phyloP scores from a whole-genome alignment of 2,329 filamentous ascomycete species.

The Tolypocladium cylindrosporum region DNA sequence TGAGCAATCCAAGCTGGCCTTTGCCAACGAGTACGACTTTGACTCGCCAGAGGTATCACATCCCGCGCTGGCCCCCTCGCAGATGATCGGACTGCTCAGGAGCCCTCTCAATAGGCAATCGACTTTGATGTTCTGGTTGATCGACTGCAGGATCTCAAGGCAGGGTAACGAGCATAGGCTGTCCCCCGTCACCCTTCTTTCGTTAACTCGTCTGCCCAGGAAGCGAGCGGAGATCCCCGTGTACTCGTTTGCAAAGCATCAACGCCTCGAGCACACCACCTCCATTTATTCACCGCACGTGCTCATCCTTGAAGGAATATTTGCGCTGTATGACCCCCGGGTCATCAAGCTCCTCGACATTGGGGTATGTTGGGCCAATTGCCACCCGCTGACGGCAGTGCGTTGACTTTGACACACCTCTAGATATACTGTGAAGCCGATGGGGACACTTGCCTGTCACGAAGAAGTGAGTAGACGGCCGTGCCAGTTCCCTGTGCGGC shows the following conservation, averaged over 20 bases:
- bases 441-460: constrained; percentile 82
- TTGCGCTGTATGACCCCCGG: constrained; percentile 81
- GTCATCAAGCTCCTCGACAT: constrained; percentile 84
- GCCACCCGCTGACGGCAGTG: no score
- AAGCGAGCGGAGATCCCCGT: constrained; percentile 85
- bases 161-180: constrained; percentile 55
- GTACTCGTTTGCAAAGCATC: constrained; percentile 91
- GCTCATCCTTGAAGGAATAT: constrained; percentile 88
- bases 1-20: constrained; percentile 71
- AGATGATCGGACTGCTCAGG: background rate
- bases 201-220: constrained; percentile 29
- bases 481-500: background rate
- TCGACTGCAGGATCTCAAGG: constrained; percentile 72
- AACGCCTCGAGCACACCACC: constrained; percentile 67
- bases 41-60: constrained; percentile 64
- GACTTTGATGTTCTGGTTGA: constrained; percentile 87
- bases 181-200: background rate
- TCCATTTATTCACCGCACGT: constrained; percentile 95
- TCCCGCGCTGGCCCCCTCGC: background rate
- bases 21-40: constrained; percentile 90
- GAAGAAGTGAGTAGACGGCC: constrained; percentile 55
- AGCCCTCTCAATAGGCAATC: constrained; percentile 52
- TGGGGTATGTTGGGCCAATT: constrained; percentile 44
- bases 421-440: constrained; percentile 95
- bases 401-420: background rate